Evolutionary conservation across 495 filamentous ascomycete genomes (phyloP).

Genomic region (Xylaria palmicola): DNA sequence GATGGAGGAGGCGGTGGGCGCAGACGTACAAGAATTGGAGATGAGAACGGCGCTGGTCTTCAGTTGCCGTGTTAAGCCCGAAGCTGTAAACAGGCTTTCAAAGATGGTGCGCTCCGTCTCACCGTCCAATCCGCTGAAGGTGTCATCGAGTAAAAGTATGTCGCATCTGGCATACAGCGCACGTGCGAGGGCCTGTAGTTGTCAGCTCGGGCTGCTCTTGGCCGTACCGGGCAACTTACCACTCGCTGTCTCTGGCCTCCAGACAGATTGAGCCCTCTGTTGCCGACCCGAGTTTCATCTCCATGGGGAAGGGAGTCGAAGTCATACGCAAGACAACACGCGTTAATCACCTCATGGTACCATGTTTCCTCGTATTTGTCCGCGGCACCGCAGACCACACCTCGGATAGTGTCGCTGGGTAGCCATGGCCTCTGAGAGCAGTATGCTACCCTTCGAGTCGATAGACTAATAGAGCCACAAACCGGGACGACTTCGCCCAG

Average conservation of each 20-base stretch:
- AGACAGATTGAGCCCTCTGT: conserved; percentile 63
- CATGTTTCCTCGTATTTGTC: conserved; percentile 37
- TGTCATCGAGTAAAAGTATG: conserved; percentile 36
- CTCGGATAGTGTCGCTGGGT: conserved; percentile 37
- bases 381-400: conserved; percentile 36
- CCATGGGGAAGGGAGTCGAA: conserved; percentile 54
- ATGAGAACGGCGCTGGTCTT: conserved; percentile 32
- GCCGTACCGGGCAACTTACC: conserved; percentile 25
- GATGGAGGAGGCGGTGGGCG: background rate
- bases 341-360: conserved; percentile 58
- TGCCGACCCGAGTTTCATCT: conserved; percentile 60
- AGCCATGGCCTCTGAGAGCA: conserved; percentile 38
- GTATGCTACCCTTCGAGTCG: conserved; percentile 23
- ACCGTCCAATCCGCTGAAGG: conserved; percentile 35
- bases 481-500: conserved; percentile 37
- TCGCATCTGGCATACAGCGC: conserved; percentile 35
- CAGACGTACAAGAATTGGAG: conserved; percentile 33
- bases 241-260: conserved; percentile 66
- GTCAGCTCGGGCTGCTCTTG: background rate
- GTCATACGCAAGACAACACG: conserved; percentile 58
- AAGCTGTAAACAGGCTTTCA: conserved; percentile 28
- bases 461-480: conserved; percentile 20
- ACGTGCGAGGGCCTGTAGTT: conserved; percentile 36
- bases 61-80: conserved; percentile 30
- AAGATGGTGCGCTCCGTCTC: conserved; percentile 33